Conservation (phyloP, 2,329 filamentous ascomycete genomes). For the Arthrinium phaeospermum region DNA sequence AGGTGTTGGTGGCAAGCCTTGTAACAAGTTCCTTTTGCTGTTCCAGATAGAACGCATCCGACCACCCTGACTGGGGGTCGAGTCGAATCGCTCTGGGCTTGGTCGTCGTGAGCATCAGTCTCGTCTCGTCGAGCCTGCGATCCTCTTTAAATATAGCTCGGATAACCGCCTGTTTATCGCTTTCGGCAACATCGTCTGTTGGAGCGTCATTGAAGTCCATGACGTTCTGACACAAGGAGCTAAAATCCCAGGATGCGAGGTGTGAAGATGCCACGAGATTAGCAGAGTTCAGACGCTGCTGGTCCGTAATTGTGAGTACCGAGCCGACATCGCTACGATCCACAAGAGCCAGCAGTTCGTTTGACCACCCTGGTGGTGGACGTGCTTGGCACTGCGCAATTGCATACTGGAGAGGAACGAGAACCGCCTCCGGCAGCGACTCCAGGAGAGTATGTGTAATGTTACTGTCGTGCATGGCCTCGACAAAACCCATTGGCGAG, state of each 20-base stretch:
- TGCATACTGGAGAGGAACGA: conserved; percentile 79
- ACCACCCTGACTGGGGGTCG: conserved; percentile 75
- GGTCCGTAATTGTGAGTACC: conserved; percentile 59
- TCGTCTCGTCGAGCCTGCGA: conserved; percentile 84
- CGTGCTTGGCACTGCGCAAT: conserved; percentile 84
- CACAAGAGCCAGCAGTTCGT: conserved; percentile 74
- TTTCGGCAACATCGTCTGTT: conserved; percentile 81
- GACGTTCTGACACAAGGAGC: conserved; percentile 73
- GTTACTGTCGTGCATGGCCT: conserved; percentile 74
- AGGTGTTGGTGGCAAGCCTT: conserved; percentile 82
- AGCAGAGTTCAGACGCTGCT: conserved; percentile 39
- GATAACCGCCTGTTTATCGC: conserved; percentile 82
- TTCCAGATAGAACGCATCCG: conserved; percentile 86
- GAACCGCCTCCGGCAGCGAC: conserved; percentile 83
- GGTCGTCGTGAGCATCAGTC: conserved; percentile 82
- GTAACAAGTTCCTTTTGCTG: conserved; percentile 91
- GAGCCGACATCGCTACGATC: conserved; percentile 81
- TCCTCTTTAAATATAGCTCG: conserved; percentile 91
- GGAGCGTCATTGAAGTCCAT: conserved; percentile 65
- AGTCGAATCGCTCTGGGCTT: conserved; percentile 81
- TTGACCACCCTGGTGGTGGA: conserved; percentile 79
- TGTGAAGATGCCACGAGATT: conserved; percentile 63
- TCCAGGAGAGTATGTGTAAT: conserved; percentile 74
- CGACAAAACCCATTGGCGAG: conserved; percentile 67
- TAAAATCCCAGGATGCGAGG: conserved; percentile 74